Percentiles rank a stretch among this genome's conserved stretches.
Conservation (phyloP, 441 rosid genomes). For the Populus hybrid region DNA sequence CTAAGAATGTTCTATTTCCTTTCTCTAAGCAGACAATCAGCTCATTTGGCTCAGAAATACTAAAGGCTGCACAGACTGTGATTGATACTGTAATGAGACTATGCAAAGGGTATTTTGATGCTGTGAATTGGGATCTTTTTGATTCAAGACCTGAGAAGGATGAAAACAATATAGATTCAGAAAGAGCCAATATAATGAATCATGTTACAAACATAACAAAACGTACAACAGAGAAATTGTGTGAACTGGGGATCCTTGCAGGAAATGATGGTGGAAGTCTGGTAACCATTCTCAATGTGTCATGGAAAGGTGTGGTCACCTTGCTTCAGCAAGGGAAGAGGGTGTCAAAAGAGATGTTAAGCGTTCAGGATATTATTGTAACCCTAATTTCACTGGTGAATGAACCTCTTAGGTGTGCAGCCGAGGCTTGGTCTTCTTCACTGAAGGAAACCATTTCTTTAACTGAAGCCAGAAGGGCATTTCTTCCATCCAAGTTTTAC, state of each 20-base stretch:
- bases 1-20: slow-evolving; percentile 11
- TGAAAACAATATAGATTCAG: slow-evolving; percentile 24
- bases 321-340: slow-evolving; percentile 77
- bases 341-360: slow-evolving; percentile 35
- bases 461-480: slow-evolving; percentile 75
- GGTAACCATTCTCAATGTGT: slow-evolving; percentile 78
- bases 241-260: slow-evolving; percentile 70
- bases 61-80: slow-evolving; percentile 54
- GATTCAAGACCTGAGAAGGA: slow-evolving; percentile 29
- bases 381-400: slow-evolving; percentile 56
- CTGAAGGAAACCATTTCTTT: slow-evolving; percentile 56
- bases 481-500: slow-evolving; percentile 85
- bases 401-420: slow-evolving; percentile 62
- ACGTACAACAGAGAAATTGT: slow-evolving; percentile 49
- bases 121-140: slow-evolving; percentile 32
- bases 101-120: slow-evolving; percentile 54
- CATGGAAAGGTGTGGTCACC: slow-evolving; percentile 89
- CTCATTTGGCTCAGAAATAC: slow-evolving; percentile 49
- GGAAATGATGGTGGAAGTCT: slow-evolving; percentile 81
- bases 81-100: slow-evolving; percentile 55
- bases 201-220: slow-evolving; percentile 43
- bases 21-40: slow-evolving; percentile 47
- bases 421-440: slow-evolving; percentile 64
- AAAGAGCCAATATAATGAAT: slow-evolving; percentile 26
- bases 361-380: slow-evolving; percentile 61